Base-by-base conservation (phyloP, 2,329 filamentous ascomycete species). In the Orbilia ellipsospora region DNA sequence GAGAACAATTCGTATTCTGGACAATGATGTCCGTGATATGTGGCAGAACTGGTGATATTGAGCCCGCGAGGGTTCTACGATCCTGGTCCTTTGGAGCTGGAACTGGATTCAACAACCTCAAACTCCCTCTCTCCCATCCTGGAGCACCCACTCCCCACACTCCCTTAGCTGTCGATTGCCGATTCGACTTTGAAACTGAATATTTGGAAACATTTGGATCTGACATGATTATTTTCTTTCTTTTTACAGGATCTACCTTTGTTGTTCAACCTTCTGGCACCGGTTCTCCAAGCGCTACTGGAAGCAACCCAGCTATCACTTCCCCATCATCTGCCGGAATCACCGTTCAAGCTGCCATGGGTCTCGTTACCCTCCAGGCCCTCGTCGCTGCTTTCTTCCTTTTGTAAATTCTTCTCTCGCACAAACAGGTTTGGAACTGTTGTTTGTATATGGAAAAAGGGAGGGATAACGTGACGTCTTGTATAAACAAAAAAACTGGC, bases 351-450 rank as follows among this genome's bases (percentile, higher is more conserved):
- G 72, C 65, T 23, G 45, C 72, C 16, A 69, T 75, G 45, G 59
- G 59, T 12, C 42, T 75, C 16, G 72, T 69, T 10, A 52, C 54
- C 23, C 20, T 59, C 16, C 59, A 75, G 18, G 72, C 64, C 31
- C 13, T 69, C 8, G 64, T 54, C 42, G 64, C 54, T 68, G 72
- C 72, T 68, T 75, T 75, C 64, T 69, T 75, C 64, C 72, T 75
- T 60, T 56, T 75, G 64, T 75, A 75, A 75, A 65, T 26, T 50
- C 26, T 31, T 20, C 28, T 48, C 31, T 36, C 31, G 2, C 3
- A 36, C 6, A 36, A 7, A 36, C 31, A 36, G 10, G 31, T 36
- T 36, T 36, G 31, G 31, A 36, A 36, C 31, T 6, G 31, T 10
- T 7, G 5, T 10, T 64, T 59, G 56, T 63, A 51, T 52, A 13